These are phyloP conservation scores for Pistacia vera DNA, from an alignment of 345 rosid species.

Conservation along the genomic window DNA sequence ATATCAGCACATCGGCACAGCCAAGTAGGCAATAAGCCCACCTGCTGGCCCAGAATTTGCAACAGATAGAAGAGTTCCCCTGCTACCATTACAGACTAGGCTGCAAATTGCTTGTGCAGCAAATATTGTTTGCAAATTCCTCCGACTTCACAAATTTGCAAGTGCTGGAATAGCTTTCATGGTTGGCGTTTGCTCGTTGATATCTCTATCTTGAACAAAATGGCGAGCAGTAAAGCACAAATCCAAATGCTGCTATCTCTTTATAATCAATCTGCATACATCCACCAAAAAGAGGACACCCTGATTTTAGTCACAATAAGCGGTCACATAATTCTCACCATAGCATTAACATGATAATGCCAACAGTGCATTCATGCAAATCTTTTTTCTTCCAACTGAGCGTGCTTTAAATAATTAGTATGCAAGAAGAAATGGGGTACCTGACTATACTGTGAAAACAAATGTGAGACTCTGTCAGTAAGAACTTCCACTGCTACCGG, in stretches of 20 bases:
- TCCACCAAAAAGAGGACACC: constrained; percentile 19
- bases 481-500: constrained; percentile 87
- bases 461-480: constrained; percentile 69
- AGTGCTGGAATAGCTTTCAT: constrained; percentile 91
- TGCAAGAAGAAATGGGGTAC: constrained; percentile 39
- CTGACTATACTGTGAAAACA: constrained; percentile 67
- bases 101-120: constrained; percentile 95
- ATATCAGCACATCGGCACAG: constrained; percentile 94
- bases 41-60: constrained; percentile 97
- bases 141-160: constrained; percentile 90
- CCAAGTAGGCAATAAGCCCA: constrained; percentile 95
- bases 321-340: neutral
- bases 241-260: constrained; percentile 95
- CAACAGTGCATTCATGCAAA: neutral
- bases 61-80: constrained; percentile 97
- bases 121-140: constrained; percentile 81
- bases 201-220: constrained; percentile 95
- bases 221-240: constrained; percentile 88
- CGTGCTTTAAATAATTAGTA: neutral
- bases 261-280: constrained; percentile 72
- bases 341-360: neutral
- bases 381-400: neutral
- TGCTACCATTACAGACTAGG: constrained; percentile 95
- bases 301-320: constrained; percentile 21
- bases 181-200: constrained; percentile 81